Percentiles rank a stretch among this genome's conserved stretches.
phyloP scores from a whole-genome alignment of 148 eudicot genomes.

The Silene latifolia region DNA sequence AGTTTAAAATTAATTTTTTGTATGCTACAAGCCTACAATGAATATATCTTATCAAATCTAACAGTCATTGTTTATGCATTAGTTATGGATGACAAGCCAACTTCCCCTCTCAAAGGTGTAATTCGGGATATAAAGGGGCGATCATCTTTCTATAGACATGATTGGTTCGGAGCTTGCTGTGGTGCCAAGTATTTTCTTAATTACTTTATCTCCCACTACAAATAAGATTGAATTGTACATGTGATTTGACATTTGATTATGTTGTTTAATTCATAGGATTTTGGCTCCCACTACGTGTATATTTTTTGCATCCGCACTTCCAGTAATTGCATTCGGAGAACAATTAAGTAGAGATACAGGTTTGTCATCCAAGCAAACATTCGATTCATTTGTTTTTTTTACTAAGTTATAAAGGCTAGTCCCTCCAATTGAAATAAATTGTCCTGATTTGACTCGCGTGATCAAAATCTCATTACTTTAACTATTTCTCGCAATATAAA shows the following conservation, averaged over 20 bases:
- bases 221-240: not conserved
- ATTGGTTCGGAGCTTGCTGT: conserved; percentile 37
- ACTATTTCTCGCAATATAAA: too few relatives aligned
- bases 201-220: too few relatives aligned
- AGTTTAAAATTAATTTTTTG: too few relatives aligned
- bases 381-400: not conserved
- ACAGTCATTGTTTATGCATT: not conserved
- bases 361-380: not conserved
- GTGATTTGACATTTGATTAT: not conserved
- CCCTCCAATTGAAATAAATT: not conserved
- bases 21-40: not conserved
- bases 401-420: not conserved
- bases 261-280: conserved; percentile 31
- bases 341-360: conserved; percentile 66
- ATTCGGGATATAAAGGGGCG: conserved; percentile 42
- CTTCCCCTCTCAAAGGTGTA: conserved; percentile 40
- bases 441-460: too few relatives aligned
- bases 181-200: conserved; percentile 46
- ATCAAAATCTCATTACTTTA: too few relatives aligned
- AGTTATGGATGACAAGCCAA: conserved; percentile 40
- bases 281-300: conserved; percentile 60
- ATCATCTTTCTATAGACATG: conserved; percentile 41
- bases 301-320: conserved; percentile 76
- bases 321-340: conserved; percentile 72
- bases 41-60: not conserved